Base-by-base conservation (phyloP, 768 basidiomycete genomes). In the Russula sp. region DNA sequence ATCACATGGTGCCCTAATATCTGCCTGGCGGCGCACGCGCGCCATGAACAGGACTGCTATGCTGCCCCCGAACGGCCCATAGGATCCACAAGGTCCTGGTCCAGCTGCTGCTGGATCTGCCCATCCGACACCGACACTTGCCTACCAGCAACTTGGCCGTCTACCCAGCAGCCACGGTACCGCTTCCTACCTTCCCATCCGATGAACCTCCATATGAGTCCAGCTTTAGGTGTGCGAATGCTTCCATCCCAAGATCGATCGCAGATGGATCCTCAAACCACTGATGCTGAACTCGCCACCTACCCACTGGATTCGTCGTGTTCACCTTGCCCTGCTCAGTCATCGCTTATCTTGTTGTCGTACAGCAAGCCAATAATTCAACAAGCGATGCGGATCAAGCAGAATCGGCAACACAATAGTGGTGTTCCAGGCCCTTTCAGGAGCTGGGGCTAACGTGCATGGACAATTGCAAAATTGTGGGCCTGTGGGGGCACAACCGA, bases 121-220 rank as follows among this genome's bases (percentile, higher is more conserved):
- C 32, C 69, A 75, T 25, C 70, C 70, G 35, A 75, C 77, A 0
- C 77, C 79, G 48, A 76, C 79, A 13, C 75, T 73, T 25, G 63
- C 70, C 9, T 82, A 78, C 63, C 76, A 75, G 45, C 78, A 75
- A 62, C 68, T 76, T 20, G 79, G 77, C 3, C 76, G 83, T 52
- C 81, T n/a, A n/a, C n/a, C n/a, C 86, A 7, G 87, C 69, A 78
- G 86, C 43, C 79, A 86, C 43, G 80, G 72, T 5, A 76, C 72
- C 16, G 74, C 77, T 60, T 72, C 75, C 1, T 63, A 66, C n/a
- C 25, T 29, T 29, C 25, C 25, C 25, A 29, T 39, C 42, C 36
- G 2, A 73, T 81, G 71, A 74, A 79, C 60, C 72, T 74, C 59
- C 80, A 83, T 2, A 81, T 70, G 1, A 88, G 86, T 67, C 86